Conservation (phyloP, 306 rosid species). For the Pterocarpus santalinus region DNA sequence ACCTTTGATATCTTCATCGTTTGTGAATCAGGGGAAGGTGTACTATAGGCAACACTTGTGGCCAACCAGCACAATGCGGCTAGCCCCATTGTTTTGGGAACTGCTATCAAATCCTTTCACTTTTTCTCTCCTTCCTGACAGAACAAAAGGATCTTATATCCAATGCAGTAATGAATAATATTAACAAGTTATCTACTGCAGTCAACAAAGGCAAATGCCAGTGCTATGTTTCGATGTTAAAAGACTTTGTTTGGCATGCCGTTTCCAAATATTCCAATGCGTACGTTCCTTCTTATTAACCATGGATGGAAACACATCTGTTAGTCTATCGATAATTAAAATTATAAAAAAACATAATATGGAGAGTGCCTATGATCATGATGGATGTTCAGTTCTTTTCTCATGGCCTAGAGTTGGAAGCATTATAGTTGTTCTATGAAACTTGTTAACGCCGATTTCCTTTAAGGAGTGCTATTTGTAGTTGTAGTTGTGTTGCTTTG, state of each 20-base stretch:
- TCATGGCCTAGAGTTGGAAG: conserved; percentile 20
- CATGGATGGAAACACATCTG: background rate
- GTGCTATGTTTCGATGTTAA: no score
- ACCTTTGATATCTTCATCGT: no score
- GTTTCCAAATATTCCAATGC: background rate
- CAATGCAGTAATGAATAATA: no score
- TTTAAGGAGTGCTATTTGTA: conserved; percentile 3
- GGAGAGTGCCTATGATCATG: conserved; percentile 10
- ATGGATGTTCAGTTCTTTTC: conserved; percentile 1
- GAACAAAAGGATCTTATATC: no score
- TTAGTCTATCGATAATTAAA: conserved; percentile 22
- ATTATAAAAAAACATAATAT: background rate
- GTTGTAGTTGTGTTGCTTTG: conserved; percentile 18
- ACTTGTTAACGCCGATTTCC: conserved; percentile 18
- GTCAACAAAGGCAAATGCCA: no score
- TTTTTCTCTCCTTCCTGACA: no score
- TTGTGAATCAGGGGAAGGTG: no score
- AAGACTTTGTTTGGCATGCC: background rate
- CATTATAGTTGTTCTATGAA: conserved; percentile 5
- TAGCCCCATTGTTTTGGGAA: background rate
- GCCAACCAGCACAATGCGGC: no score
- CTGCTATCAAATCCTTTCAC: background rate
- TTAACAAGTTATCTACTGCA: no score
- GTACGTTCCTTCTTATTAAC: conserved; percentile 7
- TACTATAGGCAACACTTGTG: no score